Evolutionary conservation across 371 early-diverging fungal genomes (phyloP).

Genomic region (Syncephalastrum sp.): DNA sequence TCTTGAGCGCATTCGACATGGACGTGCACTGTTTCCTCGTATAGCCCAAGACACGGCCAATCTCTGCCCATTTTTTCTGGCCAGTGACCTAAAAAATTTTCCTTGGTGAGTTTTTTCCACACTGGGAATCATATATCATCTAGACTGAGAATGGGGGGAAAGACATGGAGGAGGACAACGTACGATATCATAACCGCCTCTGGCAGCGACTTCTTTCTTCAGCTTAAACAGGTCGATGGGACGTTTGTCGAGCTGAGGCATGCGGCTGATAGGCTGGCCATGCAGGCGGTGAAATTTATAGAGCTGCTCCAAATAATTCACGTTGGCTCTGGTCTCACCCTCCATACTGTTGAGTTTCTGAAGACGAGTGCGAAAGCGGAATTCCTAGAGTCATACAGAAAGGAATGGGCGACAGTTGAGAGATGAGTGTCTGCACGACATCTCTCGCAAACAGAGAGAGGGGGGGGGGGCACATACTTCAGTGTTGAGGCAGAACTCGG

Average conservation of each 20-base stretch:
- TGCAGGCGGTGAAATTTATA: constrained; percentile 84
- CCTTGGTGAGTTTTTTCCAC: too few species aligned
- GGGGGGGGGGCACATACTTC: too few species aligned
- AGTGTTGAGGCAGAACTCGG: constrained; percentile 82
- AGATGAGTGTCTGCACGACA: background rate
- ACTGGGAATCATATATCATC: too few species aligned
- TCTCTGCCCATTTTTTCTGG: constrained; percentile 88
- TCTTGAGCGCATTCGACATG: constrained; percentile 83
- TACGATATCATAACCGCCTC: constrained; percentile 82
- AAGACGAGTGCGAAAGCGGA: constrained; percentile 86
- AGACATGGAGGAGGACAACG: constrained; percentile 7
- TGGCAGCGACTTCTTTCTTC: constrained; percentile 76
- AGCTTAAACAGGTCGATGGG: constrained; percentile 86
- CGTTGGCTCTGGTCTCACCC: constrained; percentile 81
- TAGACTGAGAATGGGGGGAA: background rate
- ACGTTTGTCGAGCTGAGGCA: constrained; percentile 81
- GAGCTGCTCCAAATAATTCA: constrained; percentile 90
- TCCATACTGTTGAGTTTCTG: constrained; percentile 92
- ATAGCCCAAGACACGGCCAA: constrained; percentile 78
- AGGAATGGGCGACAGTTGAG: constrained; percentile 4
- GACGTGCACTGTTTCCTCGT: constrained; percentile 78
- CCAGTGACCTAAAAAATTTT: constrained; percentile 60
- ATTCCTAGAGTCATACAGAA: constrained; percentile 56
- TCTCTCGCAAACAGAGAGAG: too few species aligned
- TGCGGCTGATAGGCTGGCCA: constrained; percentile 69